Evolutionary conservation across 23 red algal genomes (phyloP).

Genomic region (Gracilaria gracilis): DNA sequence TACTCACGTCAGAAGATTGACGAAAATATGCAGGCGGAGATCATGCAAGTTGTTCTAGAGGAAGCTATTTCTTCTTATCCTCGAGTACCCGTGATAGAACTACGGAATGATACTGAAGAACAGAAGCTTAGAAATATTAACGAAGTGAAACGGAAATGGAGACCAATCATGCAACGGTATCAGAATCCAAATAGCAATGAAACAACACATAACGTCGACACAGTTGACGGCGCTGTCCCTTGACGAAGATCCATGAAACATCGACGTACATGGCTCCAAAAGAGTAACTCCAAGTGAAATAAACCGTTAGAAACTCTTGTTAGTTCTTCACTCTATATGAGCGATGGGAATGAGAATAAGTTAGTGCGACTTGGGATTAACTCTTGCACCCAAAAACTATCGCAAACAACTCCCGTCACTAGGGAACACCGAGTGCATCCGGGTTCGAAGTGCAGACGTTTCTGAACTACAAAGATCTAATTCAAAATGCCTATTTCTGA

Average conservation of each 20-base stretch:
- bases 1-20: slow-evolving; percentile 73
- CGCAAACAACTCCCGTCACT: neutral
- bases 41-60: slow-evolving; percentile 83
- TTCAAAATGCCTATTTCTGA: slow-evolving; percentile 34
- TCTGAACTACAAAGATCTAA: neutral
- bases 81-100: slow-evolving; percentile 34
- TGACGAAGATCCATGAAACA: neutral
- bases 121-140: slow-evolving; percentile 37
- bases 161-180: slow-evolving; percentile 3
- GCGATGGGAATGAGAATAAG: neutral
- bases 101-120: slow-evolving; percentile 40
- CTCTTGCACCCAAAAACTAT: neutral
- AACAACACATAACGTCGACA: neutral
- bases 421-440: neutral
- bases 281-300: neutral
- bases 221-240: neutral
- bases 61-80: slow-evolving; percentile 73
- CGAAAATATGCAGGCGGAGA: slow-evolving; percentile 90
- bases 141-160: slow-evolving; percentile 30
- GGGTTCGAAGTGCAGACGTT: neutral
- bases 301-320: neutral
- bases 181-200: neutral
- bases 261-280: neutral
- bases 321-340: neutral
- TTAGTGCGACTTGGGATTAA: slow-evolving; percentile 1